Percentiles rank a stretch among this genome's conserved stretches.
phyloP scores from a whole-genome alignment of 805 yeast species.

The Sugiyamaella marilandica region DNA sequence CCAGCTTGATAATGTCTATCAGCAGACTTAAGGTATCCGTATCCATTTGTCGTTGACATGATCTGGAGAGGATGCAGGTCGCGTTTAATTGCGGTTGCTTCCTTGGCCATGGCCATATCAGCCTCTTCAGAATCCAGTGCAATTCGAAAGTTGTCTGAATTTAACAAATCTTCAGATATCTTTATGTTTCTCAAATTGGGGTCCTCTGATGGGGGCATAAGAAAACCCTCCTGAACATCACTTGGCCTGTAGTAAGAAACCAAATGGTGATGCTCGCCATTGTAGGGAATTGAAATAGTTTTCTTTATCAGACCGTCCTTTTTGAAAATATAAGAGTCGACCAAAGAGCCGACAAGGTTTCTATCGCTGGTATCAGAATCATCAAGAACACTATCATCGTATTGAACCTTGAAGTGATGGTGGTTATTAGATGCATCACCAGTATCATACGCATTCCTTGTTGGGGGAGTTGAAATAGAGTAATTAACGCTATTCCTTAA shows the following conservation, averaged over 20 bases:
- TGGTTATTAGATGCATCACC: not conserved
- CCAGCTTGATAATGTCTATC: too few relatives aligned
- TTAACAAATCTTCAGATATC: constrained; percentile 35
- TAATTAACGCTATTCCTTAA: not conserved
- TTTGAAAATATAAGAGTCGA: constrained; percentile 59
- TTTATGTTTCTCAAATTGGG: constrained; percentile 45
- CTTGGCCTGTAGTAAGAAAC: constrained; percentile 73
- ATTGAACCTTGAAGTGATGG: not conserved
- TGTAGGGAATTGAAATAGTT: constrained; percentile 64
- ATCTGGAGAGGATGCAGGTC: too few relatives aligned
- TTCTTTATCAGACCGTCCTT: constrained; percentile 76
- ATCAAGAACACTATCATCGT: not conserved
- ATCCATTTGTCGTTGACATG: too few relatives aligned
- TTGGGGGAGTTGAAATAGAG: not conserved
- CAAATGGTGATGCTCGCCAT: constrained; percentile 46
- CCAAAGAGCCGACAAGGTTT: constrained; percentile 51
- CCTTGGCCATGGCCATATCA: not conserved
- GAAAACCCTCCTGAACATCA: constrained; percentile 58
- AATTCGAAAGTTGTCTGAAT: constrained; percentile 32
- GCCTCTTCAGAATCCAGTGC: constrained; percentile 27
- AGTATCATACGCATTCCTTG: not conserved
- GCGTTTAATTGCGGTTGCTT: too few relatives aligned
- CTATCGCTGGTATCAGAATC: constrained; percentile 27
- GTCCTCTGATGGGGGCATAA: constrained; percentile 55
- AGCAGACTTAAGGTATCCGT: too few relatives aligned